phyloP scores from a whole-genome alignment of 345 rosid species.

The Citrus mangshanensis region DNA sequence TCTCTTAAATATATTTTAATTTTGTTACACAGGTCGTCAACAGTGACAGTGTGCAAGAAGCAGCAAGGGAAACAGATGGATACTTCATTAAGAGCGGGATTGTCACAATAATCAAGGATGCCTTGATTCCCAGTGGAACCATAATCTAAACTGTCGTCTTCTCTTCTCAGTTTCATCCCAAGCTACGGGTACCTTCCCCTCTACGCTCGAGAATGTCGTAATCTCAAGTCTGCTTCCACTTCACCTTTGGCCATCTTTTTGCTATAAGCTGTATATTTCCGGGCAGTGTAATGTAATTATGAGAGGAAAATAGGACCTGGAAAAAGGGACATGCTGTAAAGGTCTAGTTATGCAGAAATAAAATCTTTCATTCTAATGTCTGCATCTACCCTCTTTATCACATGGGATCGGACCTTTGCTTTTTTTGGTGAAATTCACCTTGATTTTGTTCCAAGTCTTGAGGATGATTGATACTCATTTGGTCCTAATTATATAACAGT shows the following conservation, averaged over 20 bases:
- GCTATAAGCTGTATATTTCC: conserved; percentile 16
- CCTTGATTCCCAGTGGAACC: conserved; percentile 91
- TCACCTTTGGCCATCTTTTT: neutral
- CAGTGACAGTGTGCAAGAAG: conserved; percentile 81
- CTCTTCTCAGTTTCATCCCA: neutral
- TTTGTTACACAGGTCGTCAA: conserved; percentile 60
- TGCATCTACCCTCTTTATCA: neutral
- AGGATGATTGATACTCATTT: too few species aligned
- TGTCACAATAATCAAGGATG: conserved; percentile 92
- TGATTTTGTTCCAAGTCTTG: neutral
- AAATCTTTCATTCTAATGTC: neutral
- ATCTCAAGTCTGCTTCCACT: conserved; percentile 3
- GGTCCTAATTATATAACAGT: too few species aligned
- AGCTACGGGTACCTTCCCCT: neutral
- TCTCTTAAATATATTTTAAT: neutral
- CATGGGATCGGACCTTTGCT: neutral
- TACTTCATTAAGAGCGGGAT: conserved; percentile 96
- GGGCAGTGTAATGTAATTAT: conserved; percentile 15
- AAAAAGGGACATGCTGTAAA: conserved; percentile 1
- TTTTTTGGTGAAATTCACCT: neutral
- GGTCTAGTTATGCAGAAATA: conserved; percentile 18
- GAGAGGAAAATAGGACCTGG: conserved; percentile 7
- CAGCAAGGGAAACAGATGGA: conserved; percentile 94
- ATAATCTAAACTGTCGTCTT: conserved; percentile 37
- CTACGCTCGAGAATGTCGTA: neutral